These are phyloP conservation scores for Trametes versicolor DNA, from an alignment of 1,284 basidiomycete genomes.

Conservation along the genomic window DNA sequence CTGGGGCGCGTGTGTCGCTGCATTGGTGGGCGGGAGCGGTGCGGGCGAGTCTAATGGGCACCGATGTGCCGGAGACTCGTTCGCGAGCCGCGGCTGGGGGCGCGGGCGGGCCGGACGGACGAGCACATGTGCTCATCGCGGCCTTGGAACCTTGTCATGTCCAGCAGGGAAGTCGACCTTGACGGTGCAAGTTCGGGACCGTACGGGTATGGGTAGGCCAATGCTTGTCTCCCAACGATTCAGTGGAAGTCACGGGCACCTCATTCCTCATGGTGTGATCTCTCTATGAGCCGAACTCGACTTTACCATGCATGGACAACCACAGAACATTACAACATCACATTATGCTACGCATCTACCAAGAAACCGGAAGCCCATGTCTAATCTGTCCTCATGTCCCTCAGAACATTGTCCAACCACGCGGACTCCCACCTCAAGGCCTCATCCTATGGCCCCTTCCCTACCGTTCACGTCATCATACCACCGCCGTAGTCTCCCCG, in stretches of 20 bases:
- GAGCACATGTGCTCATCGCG: not conserved
- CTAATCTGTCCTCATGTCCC: too few relatives aligned
- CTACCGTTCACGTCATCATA: slow-evolving; percentile 27
- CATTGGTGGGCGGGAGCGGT: not conserved
- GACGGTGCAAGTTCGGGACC: not conserved
- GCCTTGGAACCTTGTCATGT: not conserved
- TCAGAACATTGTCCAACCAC: too few relatives aligned
- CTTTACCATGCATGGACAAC: too few relatives aligned
- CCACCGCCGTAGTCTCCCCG: slow-evolving; percentile 58
- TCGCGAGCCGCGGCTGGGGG: not conserved
- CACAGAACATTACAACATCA: too few relatives aligned
- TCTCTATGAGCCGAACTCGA: too few relatives aligned
- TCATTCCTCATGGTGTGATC: too few relatives aligned
- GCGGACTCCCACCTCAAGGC: too few relatives aligned
- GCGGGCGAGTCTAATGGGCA: not conserved
- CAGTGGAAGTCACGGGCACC: too few relatives aligned
- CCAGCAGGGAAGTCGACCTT: not conserved
- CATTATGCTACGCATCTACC: too few relatives aligned
- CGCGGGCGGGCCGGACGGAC: not conserved
- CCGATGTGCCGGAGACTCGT: not conserved
- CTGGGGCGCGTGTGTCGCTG: not conserved
- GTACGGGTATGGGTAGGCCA: not conserved
- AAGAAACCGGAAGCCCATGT: too few relatives aligned
- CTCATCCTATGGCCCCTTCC: too few relatives aligned
- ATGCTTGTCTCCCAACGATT: not conserved